Evolutionary conservation across 2,329 filamentous ascomycete species (phyloP).

Genomic region (Thelonectria rubi): DNA sequence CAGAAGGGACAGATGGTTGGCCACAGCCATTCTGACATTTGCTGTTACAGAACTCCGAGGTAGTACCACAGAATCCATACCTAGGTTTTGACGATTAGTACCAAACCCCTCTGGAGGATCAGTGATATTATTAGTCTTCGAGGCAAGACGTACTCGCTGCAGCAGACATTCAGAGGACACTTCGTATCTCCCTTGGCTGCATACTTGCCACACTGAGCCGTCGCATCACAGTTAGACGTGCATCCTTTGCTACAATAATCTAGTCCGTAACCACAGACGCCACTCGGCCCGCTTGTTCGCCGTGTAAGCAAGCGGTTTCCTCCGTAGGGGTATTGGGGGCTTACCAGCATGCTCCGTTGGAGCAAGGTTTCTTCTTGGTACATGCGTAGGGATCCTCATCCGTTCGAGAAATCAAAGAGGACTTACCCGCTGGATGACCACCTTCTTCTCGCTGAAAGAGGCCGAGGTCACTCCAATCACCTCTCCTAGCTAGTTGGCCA

Average conservation of each 20-base stretch:
- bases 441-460: background rate
- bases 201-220: slow-evolving; percentile 8
- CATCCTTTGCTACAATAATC: background rate
- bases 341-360: background rate
- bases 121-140: background rate
- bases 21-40: slow-evolving; percentile 1
- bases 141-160: slow-evolving; percentile 1
- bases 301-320: background rate
- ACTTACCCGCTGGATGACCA: background rate
- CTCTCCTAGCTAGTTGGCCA: background rate
- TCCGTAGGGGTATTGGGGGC: background rate
- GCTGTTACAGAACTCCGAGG: background rate
- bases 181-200: background rate
- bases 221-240: slow-evolving; percentile 6
- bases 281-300: background rate
- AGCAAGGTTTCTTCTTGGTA: background rate
- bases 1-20: background rate
- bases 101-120: too few relatives aligned
- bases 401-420: background rate
- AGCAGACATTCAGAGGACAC: slow-evolving; percentile 13
- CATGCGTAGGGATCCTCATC: background rate
- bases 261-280: slow-evolving; percentile 2
- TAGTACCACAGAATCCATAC: slow-evolving; percentile 1
- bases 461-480: background rate
- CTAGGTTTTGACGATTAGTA: background rate